A percentile compares a stretch with the other conserved stretches of the same genome.
phyloP scores from a whole-genome alignment of 768 basidiomycete genomes.

The Gymnopilus dilepis region DNA sequence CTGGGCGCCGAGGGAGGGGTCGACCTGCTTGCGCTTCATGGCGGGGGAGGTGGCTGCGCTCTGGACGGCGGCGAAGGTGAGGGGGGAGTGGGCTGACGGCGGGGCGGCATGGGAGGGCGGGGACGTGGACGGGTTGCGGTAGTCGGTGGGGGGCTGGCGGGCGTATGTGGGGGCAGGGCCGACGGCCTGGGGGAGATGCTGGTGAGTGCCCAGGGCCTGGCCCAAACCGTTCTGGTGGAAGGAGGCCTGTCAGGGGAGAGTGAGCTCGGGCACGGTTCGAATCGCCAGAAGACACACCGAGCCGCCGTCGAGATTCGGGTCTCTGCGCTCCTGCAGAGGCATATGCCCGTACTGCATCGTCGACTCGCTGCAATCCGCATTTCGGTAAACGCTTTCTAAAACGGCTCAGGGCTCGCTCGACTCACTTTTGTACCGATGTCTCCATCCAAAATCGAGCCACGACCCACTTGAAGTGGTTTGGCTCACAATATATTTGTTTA shows the following conservation, averaged over 20 bases:
- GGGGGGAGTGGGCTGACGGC: constrained; percentile 41
- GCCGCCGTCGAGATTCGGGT: constrained; percentile 61
- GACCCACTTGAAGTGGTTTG: constrained; percentile 11
- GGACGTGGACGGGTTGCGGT: constrained; percentile 45
- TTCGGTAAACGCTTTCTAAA: constrained; percentile 20
- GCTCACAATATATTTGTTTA: constrained; percentile 18
- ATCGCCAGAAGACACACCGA: constrained; percentile 49
- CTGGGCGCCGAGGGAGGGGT: constrained; percentile 37
- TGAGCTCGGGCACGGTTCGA: constrained; percentile 16
- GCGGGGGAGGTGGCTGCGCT: constrained; percentile 40
- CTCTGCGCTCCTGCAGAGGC: constrained; percentile 54
- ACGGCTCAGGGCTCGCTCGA: constrained; percentile 5
- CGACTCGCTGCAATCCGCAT: constrained; percentile 49
- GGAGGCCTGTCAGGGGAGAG: constrained; percentile 43
- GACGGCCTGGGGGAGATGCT: constrained; percentile 37
- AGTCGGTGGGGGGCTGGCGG: constrained; percentile 30
- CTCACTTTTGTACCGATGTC: constrained; percentile 45
- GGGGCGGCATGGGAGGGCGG: constrained; percentile 42
- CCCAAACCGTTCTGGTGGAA: constrained; percentile 64
- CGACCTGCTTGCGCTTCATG: constrained; percentile 59
- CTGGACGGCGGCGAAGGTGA: constrained; percentile 43
- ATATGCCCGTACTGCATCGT: constrained; percentile 68
- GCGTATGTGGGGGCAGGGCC: constrained; percentile 31
- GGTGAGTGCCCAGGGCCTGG: constrained; percentile 63
- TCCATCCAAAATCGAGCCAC: constrained; percentile 46